Conservation (phyloP, 768 basidiomycete species). For the Neoboletus brunneissimus region DNA sequence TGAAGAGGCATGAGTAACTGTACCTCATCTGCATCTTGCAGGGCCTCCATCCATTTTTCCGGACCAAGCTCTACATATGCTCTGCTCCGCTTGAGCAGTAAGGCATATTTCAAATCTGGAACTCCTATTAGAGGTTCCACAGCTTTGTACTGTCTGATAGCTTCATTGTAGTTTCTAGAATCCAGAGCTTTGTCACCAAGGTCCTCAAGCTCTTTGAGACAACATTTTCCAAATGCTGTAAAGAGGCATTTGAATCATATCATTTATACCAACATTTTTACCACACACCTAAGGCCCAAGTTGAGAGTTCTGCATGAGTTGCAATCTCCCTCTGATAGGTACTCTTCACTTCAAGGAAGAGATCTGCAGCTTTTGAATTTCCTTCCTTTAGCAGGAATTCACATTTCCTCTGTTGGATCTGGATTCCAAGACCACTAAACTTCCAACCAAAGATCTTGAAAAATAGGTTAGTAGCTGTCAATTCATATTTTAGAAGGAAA, state of each 20-base stretch:
- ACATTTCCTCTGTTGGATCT: conserved; percentile 16
- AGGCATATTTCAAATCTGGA: background rate
- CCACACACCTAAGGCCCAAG: conserved; percentile 12
- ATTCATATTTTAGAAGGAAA: too few species aligned
- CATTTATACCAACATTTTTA: background rate
- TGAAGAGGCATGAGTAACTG: background rate
- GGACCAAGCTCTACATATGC: conserved; percentile 1
- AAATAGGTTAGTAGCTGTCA: background rate
- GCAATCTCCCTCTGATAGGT: conserved; percentile 12
- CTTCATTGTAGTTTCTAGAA: conserved; percentile 1
- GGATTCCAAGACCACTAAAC: conserved; percentile 16
- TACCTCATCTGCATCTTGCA: conserved; percentile 18
- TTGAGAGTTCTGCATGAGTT: conserved; percentile 13
- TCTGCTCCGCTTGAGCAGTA: conserved; percentile 16
- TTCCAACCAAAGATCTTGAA: conserved; percentile 22
- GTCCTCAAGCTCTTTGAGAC: conserved; percentile 5
- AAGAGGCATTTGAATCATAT: background rate
- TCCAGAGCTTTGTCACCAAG: conserved; percentile 9
- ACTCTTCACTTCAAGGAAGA: conserved; percentile 7
- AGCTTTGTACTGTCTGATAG: conserved; percentile 17
- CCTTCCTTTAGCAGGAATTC: conserved; percentile 2
- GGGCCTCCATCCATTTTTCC: conserved; percentile 1
- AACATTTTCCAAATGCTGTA: conserved; percentile 5
- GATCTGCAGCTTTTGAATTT: background rate
- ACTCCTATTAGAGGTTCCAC: conserved; percentile 8